These are phyloP conservation scores for Cymbopogon flexuosus DNA, from an alignment of 202 grass and related monocot genomes.

Conservation along the genomic window DNA sequence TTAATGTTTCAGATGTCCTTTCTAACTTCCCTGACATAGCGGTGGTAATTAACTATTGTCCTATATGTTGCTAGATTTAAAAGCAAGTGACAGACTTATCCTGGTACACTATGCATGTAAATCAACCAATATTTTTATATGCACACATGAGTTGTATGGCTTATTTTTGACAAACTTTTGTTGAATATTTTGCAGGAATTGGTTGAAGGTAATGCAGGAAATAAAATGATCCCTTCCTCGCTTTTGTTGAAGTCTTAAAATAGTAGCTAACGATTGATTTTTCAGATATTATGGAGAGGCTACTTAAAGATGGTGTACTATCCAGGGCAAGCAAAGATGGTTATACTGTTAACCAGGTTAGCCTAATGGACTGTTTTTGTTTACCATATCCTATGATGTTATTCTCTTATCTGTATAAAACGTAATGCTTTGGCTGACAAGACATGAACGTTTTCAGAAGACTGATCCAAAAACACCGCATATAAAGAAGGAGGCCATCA, in stretches of 20 bases:
- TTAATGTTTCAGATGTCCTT: conserved; percentile 70
- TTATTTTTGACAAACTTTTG: conserved; percentile 24
- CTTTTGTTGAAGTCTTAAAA: conserved; percentile 18
- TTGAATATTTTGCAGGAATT: conserved; percentile 63
- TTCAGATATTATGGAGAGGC: conserved; percentile 79
- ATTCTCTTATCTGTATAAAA: not conserved
- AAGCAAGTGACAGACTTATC: not conserved
- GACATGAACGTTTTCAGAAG: conserved; percentile 19
- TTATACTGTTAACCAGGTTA: conserved; percentile 82
- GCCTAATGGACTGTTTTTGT: conserved; percentile 23
- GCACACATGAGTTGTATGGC: conserved; percentile 3
- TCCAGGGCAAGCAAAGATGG: conserved; percentile 64
- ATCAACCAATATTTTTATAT: conserved; percentile 14
- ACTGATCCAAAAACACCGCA: conserved; percentile 37
- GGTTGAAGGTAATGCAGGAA: conserved; percentile 63
- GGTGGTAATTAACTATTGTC: conserved; percentile 41
- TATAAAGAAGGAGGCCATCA: conserved; percentile 49
- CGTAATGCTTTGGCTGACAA: conserved; percentile 18
- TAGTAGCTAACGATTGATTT: conserved; percentile 18
- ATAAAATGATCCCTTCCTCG: conserved; percentile 23
- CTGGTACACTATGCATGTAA: not conserved
- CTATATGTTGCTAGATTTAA: conserved; percentile 22
- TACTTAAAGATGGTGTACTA: conserved; percentile 68
- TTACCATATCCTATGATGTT: conserved; percentile 22
- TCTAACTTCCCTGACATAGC: conserved; percentile 77